Evolutionary conservation across 805 yeast species (phyloP).

Genomic region (Ogataea chonburiensis): DNA sequence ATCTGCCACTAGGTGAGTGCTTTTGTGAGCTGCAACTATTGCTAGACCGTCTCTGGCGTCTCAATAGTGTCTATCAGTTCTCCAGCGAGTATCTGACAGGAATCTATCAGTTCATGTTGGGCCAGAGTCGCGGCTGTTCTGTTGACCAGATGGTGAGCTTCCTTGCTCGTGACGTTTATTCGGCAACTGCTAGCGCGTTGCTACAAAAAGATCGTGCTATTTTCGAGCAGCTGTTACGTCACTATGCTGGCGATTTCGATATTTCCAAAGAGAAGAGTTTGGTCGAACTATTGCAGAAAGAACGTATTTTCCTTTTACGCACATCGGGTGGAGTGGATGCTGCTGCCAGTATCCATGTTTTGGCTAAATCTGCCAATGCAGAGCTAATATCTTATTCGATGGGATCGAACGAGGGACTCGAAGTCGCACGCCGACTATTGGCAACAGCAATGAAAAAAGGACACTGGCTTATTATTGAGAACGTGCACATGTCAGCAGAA

Average conservation of each 20-base stretch:
- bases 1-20: slow-evolving; percentile 52
- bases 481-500: slow-evolving; percentile 65
- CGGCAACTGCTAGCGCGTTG: slow-evolving; percentile 46
- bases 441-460: slow-evolving; percentile 46
- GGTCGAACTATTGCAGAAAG: slow-evolving; percentile 25
- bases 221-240: slow-evolving; percentile 40
- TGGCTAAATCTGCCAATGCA: slow-evolving; percentile 36
- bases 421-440: slow-evolving; percentile 56
- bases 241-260: slow-evolving; percentile 3
- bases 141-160: slow-evolving; percentile 34
- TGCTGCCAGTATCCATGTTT: slow-evolving; percentile 46
- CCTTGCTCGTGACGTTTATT: slow-evolving; percentile 49
- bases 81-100: slow-evolving; percentile 45
- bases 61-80: slow-evolving; percentile 60
- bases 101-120: slow-evolving; percentile 34
- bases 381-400: slow-evolving; percentile 53
- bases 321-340: slow-evolving; percentile 69
- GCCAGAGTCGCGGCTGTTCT: slow-evolving; percentile 14
- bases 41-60: slow-evolving; percentile 39
- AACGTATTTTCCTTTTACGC: slow-evolving; percentile 49
- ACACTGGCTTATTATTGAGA: slow-evolving; percentile 75
- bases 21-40: slow-evolving; percentile 51
- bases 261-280: slow-evolving; percentile 26
- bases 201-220: slow-evolving; percentile 43
- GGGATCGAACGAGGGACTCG: slow-evolving; percentile 70